phyloP scores from a whole-genome alignment of 768 basidiomycete species.

The Lactifluus echinatus region DNA sequence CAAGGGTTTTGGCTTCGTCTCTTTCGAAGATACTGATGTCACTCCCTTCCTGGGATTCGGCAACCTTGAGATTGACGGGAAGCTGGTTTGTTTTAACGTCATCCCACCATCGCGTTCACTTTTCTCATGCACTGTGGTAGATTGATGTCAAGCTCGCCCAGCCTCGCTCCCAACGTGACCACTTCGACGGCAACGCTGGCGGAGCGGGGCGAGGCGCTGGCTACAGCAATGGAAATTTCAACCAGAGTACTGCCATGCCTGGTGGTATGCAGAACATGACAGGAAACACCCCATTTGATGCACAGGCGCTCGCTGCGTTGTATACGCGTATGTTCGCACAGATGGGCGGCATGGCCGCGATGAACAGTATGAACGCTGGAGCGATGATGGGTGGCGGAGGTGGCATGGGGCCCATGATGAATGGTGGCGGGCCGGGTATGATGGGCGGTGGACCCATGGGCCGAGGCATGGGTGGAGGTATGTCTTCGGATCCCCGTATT shows the following conservation, averaged over 20 bases:
- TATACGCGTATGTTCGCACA: constrained; percentile 88
- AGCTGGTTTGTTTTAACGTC: constrained; percentile 51
- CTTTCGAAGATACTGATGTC: constrained; percentile 82
- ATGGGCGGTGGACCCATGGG: constrained; percentile 21
- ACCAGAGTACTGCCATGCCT: constrained; percentile 24
- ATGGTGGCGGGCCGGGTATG: constrained; percentile 25
- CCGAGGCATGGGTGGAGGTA: constrained; percentile 20
- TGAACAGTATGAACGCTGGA: constrained; percentile 34
- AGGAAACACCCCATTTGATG: constrained; percentile 60
- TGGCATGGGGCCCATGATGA: constrained; percentile 25
- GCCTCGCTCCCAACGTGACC: constrained; percentile 71
- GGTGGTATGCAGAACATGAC: constrained; percentile 14
- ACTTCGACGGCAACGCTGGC: constrained; percentile 21
- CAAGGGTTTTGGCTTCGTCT: constrained; percentile 96
- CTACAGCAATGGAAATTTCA: constrained; percentile 37
- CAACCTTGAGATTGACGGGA: constrained; percentile 85
- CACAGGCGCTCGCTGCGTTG: constrained; percentile 83
- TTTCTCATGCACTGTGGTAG: constrained; percentile 32
- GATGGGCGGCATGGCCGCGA: constrained; percentile 41
- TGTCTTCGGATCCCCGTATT: constrained; percentile 19
- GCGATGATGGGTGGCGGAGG: constrained; percentile 29
- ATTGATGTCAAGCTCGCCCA: constrained; percentile 96
- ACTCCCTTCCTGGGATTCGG: constrained; percentile 79
- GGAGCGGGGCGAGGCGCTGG: constrained; percentile 15
- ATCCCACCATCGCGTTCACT: background rate